Percentiles rank a stretch among this genome's conserved stretches.
Evolutionary conservation across 108 stramenopile genomes (phyloP).

Genomic region (Cyclotella distinguenda): DNA sequence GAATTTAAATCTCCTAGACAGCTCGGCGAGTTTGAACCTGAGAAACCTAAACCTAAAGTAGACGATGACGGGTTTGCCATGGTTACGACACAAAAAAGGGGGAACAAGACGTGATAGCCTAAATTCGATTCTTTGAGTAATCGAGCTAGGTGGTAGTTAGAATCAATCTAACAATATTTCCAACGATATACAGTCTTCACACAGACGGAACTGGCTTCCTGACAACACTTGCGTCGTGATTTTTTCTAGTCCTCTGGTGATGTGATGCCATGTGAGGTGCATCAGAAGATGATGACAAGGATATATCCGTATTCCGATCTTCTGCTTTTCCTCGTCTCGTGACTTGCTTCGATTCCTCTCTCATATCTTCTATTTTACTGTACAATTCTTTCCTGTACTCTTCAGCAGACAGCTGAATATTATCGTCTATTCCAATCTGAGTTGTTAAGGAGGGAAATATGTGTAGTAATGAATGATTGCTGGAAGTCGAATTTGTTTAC

Average conservation of each 20-base stretch:
- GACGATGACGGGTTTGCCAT: constrained; percentile 79
- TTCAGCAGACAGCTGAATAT: constrained; percentile 46
- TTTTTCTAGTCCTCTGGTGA: no score
- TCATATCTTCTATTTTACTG: constrained; percentile 19
- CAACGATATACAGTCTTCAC: no score
- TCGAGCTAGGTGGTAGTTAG: no score
- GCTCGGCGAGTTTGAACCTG: constrained; percentile 61
- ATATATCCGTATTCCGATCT: neutral
- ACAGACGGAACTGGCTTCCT: no score
- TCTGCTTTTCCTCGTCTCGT: neutral
- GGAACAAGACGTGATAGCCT: constrained; percentile 3
- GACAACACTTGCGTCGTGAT: no score
- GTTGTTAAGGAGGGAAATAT: neutral
- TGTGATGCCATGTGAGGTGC: neutral
- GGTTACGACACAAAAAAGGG: constrained; percentile 45
- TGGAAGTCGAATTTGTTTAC: neutral
- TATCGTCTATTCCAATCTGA: constrained; percentile 47
- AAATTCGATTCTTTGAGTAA: neutral
- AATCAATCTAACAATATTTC: no score
- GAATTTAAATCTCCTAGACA: constrained; percentile 61
- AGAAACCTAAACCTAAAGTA: constrained; percentile 43
- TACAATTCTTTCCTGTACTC: constrained; percentile 50
- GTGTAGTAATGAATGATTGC: neutral
- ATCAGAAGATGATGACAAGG: neutral
- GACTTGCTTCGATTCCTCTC: constrained; percentile 15